Base-by-base conservation (phyloP, 139 green algal species). In the Chloropicon primus region DNA sequence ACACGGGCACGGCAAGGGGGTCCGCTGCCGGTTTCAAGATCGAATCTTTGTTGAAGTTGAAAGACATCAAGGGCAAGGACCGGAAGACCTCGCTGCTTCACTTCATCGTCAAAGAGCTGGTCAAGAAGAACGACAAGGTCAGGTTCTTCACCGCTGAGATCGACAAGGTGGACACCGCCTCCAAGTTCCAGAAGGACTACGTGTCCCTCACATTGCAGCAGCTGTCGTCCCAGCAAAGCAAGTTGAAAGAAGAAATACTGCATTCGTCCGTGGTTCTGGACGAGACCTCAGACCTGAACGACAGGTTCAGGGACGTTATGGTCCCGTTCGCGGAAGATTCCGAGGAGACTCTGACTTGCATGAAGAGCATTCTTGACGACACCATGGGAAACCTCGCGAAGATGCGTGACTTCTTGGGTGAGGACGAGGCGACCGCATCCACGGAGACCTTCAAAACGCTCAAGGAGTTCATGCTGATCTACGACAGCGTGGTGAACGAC, bases 61-160 rank as follows among this genome's bases (percentile, higher is more conserved):
- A 82, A 1, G 89, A 93, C 53, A 75, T 93, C 78, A 89, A 89
- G 73, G 85, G 83, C 75, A 78, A 81, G 0, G 82, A 92, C 79
- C 77, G 86, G 62, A 89, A 87, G 54, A 94, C 88, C 10, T 88
- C 78, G 23, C 84, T 96, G 80, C 88, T 96, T 76, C 89, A 92
- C 73, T 93, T 91, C 85, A 84, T 96, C 54, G 75, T 91, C 27
- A 28, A 54, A 2, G 77, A 89, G 77, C 78, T 88, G 22, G 27
- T 80, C 1, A 82, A 83, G 73, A 62, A 84, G 28, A n/a, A 77
- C 17, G 41, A 62, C 41, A 62, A 62, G 41, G 41, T 62, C 41
- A 62, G 41, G 41, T 62, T 62, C 41, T 62, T 62, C 41, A 62
- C 41, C 5, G 41, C 41, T 62, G 41, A 62, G 41, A 62, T 62